A percentile compares a stretch with the other conserved stretches of the same genome.
Conservation (phyloP, 129 eudicot genomes). For the Ambrosia artemisiifolia region DNA sequence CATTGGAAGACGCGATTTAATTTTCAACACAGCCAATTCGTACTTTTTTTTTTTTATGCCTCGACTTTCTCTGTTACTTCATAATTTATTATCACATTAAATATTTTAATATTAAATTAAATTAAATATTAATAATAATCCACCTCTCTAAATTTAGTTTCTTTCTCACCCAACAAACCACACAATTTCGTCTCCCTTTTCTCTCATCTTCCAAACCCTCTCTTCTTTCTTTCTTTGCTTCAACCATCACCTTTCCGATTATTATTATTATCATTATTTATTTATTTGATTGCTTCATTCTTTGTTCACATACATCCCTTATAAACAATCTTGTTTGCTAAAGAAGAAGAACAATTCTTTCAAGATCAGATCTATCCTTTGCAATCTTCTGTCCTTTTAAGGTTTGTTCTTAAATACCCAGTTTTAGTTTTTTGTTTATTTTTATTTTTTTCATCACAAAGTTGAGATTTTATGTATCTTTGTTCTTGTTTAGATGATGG, state of each 20-base stretch:
- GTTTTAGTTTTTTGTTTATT: conserved; percentile 14
- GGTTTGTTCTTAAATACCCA: conserved; percentile 25
- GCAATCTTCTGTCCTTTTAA: neutral
- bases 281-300: neutral
- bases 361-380: conserved; percentile 28
- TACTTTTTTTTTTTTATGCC: neutral
- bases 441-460: too few species aligned
- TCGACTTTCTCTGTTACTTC: neutral
- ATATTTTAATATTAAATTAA: too few species aligned
- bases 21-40: neutral
- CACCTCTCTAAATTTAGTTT: neutral
- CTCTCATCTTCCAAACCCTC: conserved; percentile 19
- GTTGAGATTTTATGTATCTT: too few species aligned
- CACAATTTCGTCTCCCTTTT: conserved; percentile 20
- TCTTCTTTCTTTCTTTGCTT: conserved; percentile 20
- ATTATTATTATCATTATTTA: neutral
- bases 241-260: neutral
- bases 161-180: conserved; percentile 25
- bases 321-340: neutral
- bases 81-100: neutral
- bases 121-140: neutral
- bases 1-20: conserved; percentile 28
- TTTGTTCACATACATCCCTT: neutral
- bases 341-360: conserved; percentile 7
- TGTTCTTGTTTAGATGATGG: conserved; percentile 18